Evolutionary conservation across 2,329 filamentous ascomycete species (phyloP).

Genomic region (Sphaerulina musiva): DNA sequence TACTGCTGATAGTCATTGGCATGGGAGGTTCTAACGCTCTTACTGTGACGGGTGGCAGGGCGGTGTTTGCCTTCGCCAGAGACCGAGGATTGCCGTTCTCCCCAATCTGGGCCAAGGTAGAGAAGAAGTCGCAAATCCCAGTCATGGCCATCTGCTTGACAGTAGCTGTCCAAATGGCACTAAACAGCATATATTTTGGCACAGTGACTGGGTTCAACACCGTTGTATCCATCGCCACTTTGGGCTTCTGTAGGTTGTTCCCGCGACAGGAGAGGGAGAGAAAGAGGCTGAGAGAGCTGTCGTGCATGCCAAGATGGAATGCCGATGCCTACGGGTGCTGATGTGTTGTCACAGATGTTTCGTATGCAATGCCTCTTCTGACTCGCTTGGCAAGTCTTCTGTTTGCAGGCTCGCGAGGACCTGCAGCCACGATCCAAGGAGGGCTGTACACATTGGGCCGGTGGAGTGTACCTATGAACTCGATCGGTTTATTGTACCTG

Average conservation of each 20-base stretch:
- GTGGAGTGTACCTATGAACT: constrained; percentile 43
- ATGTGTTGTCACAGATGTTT: constrained; percentile 37
- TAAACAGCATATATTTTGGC: constrained; percentile 41
- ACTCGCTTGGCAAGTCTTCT: constrained; percentile 38
- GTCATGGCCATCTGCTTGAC: constrained; percentile 46
- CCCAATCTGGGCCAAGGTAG: constrained; percentile 41
- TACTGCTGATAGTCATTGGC: constrained; percentile 46
- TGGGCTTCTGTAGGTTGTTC: constrained; percentile 44
- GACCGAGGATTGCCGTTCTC: constrained; percentile 52
- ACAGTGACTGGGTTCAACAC: constrained; percentile 40
- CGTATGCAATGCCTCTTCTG: constrained; percentile 51
- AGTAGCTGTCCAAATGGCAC: constrained; percentile 45
- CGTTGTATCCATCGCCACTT: constrained; percentile 51
- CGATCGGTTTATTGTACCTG: constrained; percentile 47
- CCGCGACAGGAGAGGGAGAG: background rate
- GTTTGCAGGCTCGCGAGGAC: constrained; percentile 42
- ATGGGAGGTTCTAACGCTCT: constrained; percentile 43
- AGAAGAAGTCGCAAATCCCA: constrained; percentile 43
- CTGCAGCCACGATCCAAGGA: constrained; percentile 23
- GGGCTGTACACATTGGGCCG: constrained; percentile 43
- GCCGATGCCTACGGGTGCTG: background rate
- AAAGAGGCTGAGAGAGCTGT: background rate
- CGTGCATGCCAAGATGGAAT: background rate
- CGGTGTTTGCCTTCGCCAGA: constrained; percentile 45
- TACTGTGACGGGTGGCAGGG: constrained; percentile 44